Conservation (phyloP, 768 basidiomycete species). For the Calvatia gigantea region DNA sequence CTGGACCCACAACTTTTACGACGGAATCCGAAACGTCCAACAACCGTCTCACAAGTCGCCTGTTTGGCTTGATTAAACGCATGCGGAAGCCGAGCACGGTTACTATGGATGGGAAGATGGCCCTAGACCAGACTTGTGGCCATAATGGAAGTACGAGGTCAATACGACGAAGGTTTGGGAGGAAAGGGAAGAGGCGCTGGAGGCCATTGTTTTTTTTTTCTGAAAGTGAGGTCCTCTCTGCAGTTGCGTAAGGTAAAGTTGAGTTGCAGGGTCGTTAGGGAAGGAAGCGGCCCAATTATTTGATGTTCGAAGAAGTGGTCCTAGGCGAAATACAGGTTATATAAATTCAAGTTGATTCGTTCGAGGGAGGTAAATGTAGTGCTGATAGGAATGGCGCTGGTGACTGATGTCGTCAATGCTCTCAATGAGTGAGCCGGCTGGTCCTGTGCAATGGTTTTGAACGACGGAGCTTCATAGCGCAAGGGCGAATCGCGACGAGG, state of each 20-base stretch:
- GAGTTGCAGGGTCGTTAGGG: constrained; percentile 15
- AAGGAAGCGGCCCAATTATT: background rate
- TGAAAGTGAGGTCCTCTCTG: background rate
- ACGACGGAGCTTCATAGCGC: background rate
- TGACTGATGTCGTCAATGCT: background rate
- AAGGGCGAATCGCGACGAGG: constrained; percentile 14
- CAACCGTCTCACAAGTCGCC: background rate
- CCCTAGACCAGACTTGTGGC: background rate
- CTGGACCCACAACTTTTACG: background rate
- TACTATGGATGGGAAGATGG: background rate
- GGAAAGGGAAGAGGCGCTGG: background rate
- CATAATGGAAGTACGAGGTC: constrained; percentile 1
- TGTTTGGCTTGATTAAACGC: background rate
- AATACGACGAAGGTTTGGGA: constrained; percentile 1
- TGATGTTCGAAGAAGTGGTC: background rate
- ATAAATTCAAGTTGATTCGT: background rate
- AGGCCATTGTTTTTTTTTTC: too few species aligned
- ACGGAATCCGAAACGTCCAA: background rate
- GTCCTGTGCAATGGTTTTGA: too few species aligned
- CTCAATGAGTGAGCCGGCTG: background rate
- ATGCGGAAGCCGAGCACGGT: background rate
- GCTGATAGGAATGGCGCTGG: background rate
- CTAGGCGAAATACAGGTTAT: background rate
- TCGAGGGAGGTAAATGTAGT: background rate
- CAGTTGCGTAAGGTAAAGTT: background rate